phyloP scores from a whole-genome alignment of 2,329 filamentous ascomycete species.

The Dactylellina sp. region DNA sequence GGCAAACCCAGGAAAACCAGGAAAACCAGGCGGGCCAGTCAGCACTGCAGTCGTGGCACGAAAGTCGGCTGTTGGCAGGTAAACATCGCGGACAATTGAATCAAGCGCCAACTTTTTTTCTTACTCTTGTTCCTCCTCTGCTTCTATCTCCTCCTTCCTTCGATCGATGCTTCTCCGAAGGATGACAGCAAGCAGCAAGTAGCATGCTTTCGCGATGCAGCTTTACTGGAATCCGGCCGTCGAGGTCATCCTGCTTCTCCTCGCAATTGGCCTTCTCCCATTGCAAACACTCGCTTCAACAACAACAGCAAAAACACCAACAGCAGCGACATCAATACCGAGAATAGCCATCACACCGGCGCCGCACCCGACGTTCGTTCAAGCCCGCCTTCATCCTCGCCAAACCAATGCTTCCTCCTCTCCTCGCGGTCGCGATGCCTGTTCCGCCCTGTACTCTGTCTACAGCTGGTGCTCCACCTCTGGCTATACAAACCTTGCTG shows the following conservation, averaged over 20 bases:
- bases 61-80: no score
- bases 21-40: no score
- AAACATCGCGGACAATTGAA: no score
- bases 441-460: constrained; percentile 52
- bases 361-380: constrained; percentile 38
- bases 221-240: constrained; percentile 1
- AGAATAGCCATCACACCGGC: constrained; percentile 31
- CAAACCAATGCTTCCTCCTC: constrained; percentile 19
- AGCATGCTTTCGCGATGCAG: constrained; percentile 28
- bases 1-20: no score
- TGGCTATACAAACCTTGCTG: constrained; percentile 36
- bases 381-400: constrained; percentile 43
- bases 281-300: constrained; percentile 7
- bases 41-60: no score
- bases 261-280: background rate
- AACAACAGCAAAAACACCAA: background rate
- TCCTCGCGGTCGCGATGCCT: constrained; percentile 43
- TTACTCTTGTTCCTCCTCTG: no score
- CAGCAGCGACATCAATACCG: background rate
- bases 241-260: constrained; percentile 5
- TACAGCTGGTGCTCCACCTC: constrained; percentile 54
- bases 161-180: no score
- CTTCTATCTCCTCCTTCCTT: no score
- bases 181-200: no score
- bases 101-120: no score